phyloP scores from a whole-genome alignment of 176 grass and related monocot genomes.

The Oryza glumipatula region DNA sequence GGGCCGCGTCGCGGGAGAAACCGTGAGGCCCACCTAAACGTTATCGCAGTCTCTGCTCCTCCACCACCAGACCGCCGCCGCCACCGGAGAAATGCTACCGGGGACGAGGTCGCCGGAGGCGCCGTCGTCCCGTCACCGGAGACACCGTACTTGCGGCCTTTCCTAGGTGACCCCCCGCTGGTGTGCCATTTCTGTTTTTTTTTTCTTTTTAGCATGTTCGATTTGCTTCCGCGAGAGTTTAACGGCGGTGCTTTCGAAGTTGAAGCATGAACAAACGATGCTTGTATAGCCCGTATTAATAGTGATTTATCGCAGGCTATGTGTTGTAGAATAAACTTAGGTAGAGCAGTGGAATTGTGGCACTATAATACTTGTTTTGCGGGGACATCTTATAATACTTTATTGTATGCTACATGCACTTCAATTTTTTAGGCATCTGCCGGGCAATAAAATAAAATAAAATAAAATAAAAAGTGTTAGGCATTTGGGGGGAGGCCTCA shows the following conservation, averaged over 20 bases:
- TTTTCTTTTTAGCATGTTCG: background rate
- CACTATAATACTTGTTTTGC: conserved; percentile 4
- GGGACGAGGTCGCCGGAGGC: background rate
- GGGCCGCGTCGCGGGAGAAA: background rate
- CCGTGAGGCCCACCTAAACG: background rate
- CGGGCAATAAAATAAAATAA: too few relatives aligned
- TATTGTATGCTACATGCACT: conserved; percentile 52
- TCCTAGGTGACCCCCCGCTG: background rate
- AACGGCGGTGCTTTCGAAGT: background rate
- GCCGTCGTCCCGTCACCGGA: background rate
- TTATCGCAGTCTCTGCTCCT: too few relatives aligned
- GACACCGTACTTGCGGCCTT: background rate
- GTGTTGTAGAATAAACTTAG: background rate
- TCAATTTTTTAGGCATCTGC: conserved; percentile 70
- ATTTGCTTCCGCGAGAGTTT: background rate
- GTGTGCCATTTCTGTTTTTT: background rate
- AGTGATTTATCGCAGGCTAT: background rate
- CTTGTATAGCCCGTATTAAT: background rate
- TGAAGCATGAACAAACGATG: background rate
- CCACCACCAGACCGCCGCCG: too few relatives aligned
- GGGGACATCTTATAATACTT: background rate
- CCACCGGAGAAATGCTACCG: background rate
- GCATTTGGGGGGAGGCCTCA: conserved; percentile 62
- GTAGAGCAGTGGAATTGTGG: background rate
- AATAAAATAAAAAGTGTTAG: conserved; percentile 1